A percentile compares a stretch with the other conserved stretches of the same genome.
These are phyloP conservation scores for Fusarium luffae DNA, from an alignment of 2,329 filamentous ascomycete species.

Conservation along the genomic window DNA sequence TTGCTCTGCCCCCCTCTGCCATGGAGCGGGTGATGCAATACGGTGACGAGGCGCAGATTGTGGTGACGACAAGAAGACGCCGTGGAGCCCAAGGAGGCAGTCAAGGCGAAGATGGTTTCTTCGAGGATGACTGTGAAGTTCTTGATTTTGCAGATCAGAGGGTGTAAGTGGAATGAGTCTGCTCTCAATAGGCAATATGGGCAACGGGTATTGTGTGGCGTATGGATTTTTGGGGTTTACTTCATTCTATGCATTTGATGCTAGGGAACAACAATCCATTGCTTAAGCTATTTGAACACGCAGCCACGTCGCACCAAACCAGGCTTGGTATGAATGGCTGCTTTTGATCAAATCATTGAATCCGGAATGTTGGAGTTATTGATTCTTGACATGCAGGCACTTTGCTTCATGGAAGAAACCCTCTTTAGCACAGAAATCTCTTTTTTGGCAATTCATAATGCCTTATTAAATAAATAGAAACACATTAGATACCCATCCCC, in stretches of 20 bases:
- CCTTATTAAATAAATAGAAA: conserved; percentile 52
- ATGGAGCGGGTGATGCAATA: conserved; percentile 72
- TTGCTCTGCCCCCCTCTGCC: conserved; percentile 70
- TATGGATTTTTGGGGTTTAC: conserved; percentile 34
- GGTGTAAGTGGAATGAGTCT: conserved; percentile 56
- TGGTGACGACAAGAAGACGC: conserved; percentile 82
- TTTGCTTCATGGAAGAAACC: conserved; percentile 45
- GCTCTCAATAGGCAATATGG: conserved; percentile 8
- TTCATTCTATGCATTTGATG: conserved; percentile 38
- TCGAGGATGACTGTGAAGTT: conserved; percentile 92
- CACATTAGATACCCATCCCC: conserved; percentile 50
- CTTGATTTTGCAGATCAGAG: conserved; percentile 84
- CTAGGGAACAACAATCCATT: conserved; percentile 18
- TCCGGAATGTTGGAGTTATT: conserved; percentile 44
- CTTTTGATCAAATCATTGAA: conserved; percentile 36
- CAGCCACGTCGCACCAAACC: conserved; percentile 19
- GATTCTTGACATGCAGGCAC: conserved; percentile 46
- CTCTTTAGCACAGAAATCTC: conserved; percentile 44
- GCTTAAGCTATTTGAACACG: conserved; percentile 27
- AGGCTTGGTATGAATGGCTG: conserved; percentile 29
- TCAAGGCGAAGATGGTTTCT: conserved; percentile 79
- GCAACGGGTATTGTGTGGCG: conserved; percentile 20
- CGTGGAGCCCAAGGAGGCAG: conserved; percentile 62
- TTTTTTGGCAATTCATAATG: conserved; percentile 33
- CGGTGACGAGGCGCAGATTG: conserved; percentile 78